Percentiles rank a stretch among this genome's conserved stretches.
Conservation (phyloP, 2,329 filamentous ascomycete genomes). For the Boeremia exigua region DNA sequence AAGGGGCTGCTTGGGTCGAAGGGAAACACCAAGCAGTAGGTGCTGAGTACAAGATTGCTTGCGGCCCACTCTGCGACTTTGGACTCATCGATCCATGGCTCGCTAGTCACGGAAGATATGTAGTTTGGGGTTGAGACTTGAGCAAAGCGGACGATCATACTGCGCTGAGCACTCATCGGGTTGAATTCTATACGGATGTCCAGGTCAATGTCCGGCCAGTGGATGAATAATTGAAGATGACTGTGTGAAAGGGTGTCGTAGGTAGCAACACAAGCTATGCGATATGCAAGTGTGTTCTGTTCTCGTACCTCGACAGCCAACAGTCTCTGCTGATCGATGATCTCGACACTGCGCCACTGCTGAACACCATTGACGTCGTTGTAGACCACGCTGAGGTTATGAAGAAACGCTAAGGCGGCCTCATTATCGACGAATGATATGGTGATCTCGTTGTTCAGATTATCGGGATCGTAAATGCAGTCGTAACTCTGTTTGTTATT, state of each 20-base stretch:
- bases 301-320: conserved; percentile 10
- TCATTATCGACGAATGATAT: conserved; percentile 14
- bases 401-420: conserved; percentile 19
- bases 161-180: not conserved
- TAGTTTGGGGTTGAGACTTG: not conserved
- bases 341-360: conserved; percentile 10
- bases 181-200: not conserved
- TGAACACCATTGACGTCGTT: conserved; percentile 17
- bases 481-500: conserved; percentile 26
- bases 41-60: not conserved
- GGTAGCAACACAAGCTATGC: not conserved
- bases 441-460: conserved; percentile 22
- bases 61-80: not conserved
- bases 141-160: not conserved
- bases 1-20: not conserved
- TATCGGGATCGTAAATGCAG: conserved; percentile 23
- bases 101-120: not conserved
- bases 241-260: not conserved
- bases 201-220: not conserved
- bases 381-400: conserved; percentile 18
- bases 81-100: not conserved
- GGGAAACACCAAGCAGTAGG: not conserved
- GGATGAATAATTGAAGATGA: not conserved
- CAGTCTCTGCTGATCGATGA: conserved; percentile 15
- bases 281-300: conserved; percentile 4